These are phyloP conservation scores for Rhizopogon roseolus DNA, from an alignment of 768 basidiomycete genomes.

Conservation along the genomic window DNA sequence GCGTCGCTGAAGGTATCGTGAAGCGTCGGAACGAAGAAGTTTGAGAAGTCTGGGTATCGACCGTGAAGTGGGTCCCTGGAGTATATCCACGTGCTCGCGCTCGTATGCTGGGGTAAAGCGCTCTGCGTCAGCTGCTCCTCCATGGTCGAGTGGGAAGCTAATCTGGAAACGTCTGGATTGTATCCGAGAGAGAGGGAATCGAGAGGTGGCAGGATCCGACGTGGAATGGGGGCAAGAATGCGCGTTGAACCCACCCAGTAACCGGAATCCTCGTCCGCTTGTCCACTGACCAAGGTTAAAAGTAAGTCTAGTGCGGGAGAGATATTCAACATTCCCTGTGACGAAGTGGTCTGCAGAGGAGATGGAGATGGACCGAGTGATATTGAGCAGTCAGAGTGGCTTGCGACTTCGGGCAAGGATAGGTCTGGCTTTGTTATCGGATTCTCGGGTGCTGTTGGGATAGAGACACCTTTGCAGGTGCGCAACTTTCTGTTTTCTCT, in stretches of 20 bases:
- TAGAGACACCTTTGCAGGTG: neutral
- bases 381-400: neutral
- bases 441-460: neutral
- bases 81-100: slow-evolving; percentile 7
- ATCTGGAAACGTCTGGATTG: neutral
- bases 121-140: neutral
- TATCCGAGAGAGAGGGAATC: neutral
- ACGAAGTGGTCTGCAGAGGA: neutral
- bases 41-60: slow-evolving; percentile 29
- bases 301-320: neutral
- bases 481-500: slow-evolving; percentile 20
- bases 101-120: neutral
- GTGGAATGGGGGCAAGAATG: neutral
- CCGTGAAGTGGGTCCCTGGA: slow-evolving; percentile 26
- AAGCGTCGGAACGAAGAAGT: slow-evolving; percentile 19
- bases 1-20: neutral
- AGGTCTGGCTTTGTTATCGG: neutral
- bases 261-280: neutral
- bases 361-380: neutral
- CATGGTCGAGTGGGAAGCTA: neutral
- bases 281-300: neutral
- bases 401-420: neutral
- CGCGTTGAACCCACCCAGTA: no score
- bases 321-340: neutral
- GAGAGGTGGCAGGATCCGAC: neutral